A percentile compares a stretch with the other conserved stretches of the same genome.
Evolutionary conservation across 441 rosid genomes (phyloP).

Genomic region (Corymbia calophylla): DNA sequence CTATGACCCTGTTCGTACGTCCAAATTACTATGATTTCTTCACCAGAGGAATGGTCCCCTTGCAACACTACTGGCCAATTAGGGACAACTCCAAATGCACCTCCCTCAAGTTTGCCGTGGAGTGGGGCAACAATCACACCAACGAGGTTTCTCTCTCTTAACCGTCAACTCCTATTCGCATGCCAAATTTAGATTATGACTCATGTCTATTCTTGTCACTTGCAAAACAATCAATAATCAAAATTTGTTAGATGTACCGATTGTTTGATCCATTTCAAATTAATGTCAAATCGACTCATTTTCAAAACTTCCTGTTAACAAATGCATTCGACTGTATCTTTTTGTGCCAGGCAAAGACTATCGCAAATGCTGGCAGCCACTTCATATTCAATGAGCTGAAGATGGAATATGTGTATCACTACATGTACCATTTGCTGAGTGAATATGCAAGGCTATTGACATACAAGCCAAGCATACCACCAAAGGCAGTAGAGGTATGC

Average conservation of each 20-base stretch:
- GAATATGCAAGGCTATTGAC: background rate
- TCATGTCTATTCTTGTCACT: background rate
- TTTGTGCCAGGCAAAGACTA: background rate
- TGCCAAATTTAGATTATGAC: background rate
- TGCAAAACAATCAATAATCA: background rate
- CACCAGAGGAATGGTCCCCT: background rate
- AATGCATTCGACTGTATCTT: background rate
- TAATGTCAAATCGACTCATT: background rate
- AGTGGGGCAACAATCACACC: conserved; percentile 1
- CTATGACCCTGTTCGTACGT: background rate
- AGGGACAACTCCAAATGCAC: background rate
- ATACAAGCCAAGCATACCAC: background rate
- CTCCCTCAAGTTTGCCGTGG: background rate
- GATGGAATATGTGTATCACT: background rate
- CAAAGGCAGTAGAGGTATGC: background rate
- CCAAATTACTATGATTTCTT: background rate
- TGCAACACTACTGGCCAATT: background rate
- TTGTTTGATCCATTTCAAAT: background rate
- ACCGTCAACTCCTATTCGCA: background rate
- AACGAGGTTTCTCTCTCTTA: background rate
- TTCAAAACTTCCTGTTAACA: background rate
- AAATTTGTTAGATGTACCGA: background rate
- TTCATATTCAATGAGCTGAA: background rate
- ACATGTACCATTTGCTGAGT: background rate
- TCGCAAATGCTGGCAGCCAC: background rate